Percentiles rank a stretch among this genome's conserved stretches.
These are phyloP conservation scores for Nannochloris sp. DNA, from an alignment of 139 green algal species.

Conservation along the genomic window DNA sequence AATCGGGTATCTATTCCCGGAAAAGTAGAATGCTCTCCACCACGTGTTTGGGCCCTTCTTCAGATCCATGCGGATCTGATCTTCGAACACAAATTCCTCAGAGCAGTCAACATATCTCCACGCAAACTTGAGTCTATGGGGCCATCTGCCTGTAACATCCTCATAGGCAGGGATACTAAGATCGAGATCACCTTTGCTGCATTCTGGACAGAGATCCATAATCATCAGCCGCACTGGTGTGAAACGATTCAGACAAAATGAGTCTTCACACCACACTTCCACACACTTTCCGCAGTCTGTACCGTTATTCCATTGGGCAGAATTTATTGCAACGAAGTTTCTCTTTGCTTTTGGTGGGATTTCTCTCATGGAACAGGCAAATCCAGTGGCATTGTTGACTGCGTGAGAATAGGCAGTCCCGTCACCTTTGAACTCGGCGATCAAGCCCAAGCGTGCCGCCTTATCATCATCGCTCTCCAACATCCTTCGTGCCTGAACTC, in stretches of 20 bases:
- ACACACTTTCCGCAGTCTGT: constrained; percentile 13
- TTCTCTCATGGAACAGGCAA: constrained; percentile 15
- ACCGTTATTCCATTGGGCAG: not conserved
- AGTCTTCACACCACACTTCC: not conserved
- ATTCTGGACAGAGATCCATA: constrained; percentile 19
- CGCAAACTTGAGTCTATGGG: not conserved
- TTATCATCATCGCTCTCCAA: not conserved
- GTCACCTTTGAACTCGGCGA: not conserved
- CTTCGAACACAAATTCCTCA: not conserved
- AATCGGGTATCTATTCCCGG: constrained; percentile 1
- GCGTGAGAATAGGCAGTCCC: constrained; percentile 3
- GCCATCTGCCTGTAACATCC: constrained; percentile 5
- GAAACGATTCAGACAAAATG: not conserved
- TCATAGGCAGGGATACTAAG: constrained; percentile 7
- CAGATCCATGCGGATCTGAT: not conserved
- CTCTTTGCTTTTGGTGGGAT: not conserved
- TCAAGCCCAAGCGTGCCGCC: not conserved
- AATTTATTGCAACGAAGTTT: constrained; percentile 13
- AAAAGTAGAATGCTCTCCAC: constrained; percentile 18
- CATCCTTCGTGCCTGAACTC: not conserved
- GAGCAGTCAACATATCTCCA: not conserved
- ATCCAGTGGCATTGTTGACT: constrained; percentile 8
- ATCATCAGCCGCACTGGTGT: not conserved
- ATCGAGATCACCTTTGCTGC: constrained; percentile 12
- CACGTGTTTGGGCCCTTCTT: constrained; percentile 15